Evolutionary conservation across 2,329 filamentous ascomycete species (phyloP).

Genomic region (Thelonectria rubi): DNA sequence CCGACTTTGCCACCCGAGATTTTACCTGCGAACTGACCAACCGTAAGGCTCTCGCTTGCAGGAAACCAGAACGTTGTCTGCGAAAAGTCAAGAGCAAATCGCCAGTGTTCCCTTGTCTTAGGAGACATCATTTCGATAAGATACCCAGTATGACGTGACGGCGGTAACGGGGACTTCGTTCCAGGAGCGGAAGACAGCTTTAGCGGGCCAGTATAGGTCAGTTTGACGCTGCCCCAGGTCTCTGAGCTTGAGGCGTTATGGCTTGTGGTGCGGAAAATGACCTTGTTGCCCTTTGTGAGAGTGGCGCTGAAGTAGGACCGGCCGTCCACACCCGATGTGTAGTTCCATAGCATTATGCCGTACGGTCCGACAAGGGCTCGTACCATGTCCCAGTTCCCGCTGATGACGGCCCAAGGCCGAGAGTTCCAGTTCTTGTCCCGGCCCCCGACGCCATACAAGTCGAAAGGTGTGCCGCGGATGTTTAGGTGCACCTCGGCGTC

Average conservation of each 20-base stretch:
- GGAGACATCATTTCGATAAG: conserved; percentile 19
- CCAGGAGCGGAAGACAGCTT: conserved; percentile 14
- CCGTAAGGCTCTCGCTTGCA: conserved; percentile 15
- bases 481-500: conserved; percentile 18
- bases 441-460: conserved; percentile 21
- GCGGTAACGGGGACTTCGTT: conserved; percentile 8
- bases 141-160: conserved; percentile 19
- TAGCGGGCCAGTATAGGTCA: conserved; percentile 2
- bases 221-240: conserved; percentile 6
- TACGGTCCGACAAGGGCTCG: conserved; percentile 26
- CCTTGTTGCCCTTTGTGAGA: conserved; percentile 7
- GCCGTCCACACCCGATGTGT: conserved; percentile 22
- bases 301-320: conserved; percentile 20
- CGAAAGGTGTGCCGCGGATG: conserved; percentile 23
- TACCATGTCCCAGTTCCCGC: conserved; percentile 26
- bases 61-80: conserved; percentile 23
- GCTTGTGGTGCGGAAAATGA: conserved; percentile 13
- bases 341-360: conserved; percentile 28
- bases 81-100: conserved; percentile 18
- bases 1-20: conserved; percentile 5
- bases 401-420: conserved; percentile 27
- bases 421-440: conserved; percentile 30
- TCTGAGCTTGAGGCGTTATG: background rate
- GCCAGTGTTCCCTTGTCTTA: conserved; percentile 16
- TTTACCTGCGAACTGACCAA: conserved; percentile 16